Base-by-base conservation (phyloP, 495 filamentous ascomycete genomes). In the Hyaloscypha hepaticicola region DNA sequence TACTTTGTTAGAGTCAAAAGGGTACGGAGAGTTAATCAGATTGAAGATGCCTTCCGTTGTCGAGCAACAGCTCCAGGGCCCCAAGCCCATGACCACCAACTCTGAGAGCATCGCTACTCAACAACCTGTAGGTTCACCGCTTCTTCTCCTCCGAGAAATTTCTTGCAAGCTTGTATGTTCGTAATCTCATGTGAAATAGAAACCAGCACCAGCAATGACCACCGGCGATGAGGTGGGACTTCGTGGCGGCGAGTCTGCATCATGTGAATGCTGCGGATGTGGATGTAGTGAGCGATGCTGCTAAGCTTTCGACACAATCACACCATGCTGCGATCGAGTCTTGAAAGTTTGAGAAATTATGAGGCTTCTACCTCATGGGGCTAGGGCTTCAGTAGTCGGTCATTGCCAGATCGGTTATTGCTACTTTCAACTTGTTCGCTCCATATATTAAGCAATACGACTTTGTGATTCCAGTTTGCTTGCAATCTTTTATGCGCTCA, bases 301-400 rank as follows among this genome's bases (percentile, higher is more conserved):
- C 72, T 55, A 79, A 78, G 5, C 69, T 5, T 11, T 3, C 38
- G n/a, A n/a, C n/a, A n/a, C n/a, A n/a, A n/a, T n/a, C n/a, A n/a
- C n/a, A n/a, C n/a, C n/a, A n/a, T n/a, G n/a, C n/a, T n/a, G n/a
- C n/a, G n/a, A n/a, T n/a, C n/a, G n/a, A n/a, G n/a, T n/a, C n/a
- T n/a, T n/a, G n/a, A n/a, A n/a, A n/a, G n/a, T n/a, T n/a, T n/a
- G n/a, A n/a, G n/a, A n/a, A n/a, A n/a, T n/a, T n/a, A n/a, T n/a
- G n/a, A n/a, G n/a, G n/a, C n/a, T n/a, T n/a, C n/a, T n/a, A n/a
- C n/a, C n/a, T n/a, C n/a, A n/a, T n/a, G n/a, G n/a, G n/a, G n/a
- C n/a, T n/a, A n/a, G n/a, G n/a, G n/a, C n/a, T n/a, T n/a, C n/a
- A n/a, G n/a, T n/a, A n/a, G n/a, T n/a, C n/a, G n/a, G n/a, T n/a